Evolutionary conservation across 495 filamentous ascomycete species (phyloP).

Genomic region (Tuber microsphaerosporum): DNA sequence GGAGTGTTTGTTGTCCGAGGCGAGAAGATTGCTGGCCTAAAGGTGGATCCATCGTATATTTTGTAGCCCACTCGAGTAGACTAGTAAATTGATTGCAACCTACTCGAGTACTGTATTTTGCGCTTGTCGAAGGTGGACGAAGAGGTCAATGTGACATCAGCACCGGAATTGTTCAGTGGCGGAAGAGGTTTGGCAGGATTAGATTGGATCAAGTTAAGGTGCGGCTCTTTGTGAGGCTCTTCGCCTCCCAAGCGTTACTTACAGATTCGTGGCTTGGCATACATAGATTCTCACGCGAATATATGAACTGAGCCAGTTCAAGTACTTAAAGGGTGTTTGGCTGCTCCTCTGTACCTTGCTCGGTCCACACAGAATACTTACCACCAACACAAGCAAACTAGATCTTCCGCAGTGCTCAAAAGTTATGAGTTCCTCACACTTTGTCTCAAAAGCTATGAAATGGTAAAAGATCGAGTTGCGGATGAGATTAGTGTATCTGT

Average conservation of each 20-base stretch:
- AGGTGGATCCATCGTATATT: not conserved
- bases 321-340: not conserved
- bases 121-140: not conserved
- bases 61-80: not conserved
- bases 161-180: not conserved
- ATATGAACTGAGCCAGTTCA: not conserved
- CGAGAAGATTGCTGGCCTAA: not conserved
- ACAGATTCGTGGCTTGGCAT: not conserved
- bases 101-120: not conserved
- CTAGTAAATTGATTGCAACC: not conserved
- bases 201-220: not conserved
- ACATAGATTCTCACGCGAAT: not conserved
- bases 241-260: not conserved
- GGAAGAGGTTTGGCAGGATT: not conserved
- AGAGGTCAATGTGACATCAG: not conserved
- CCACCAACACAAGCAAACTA: too few species aligned
- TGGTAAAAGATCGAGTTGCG: too few species aligned
- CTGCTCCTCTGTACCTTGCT: too few species aligned
- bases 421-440: too few species aligned
- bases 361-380: too few species aligned
- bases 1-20: not conserved
- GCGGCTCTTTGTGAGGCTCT: not conserved
- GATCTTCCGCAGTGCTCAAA: too few species aligned
- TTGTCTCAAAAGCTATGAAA: too few species aligned
- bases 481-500: too few species aligned